Base-by-base conservation (phyloP, 1,139 yeast genomes). In the Pichia sp. region DNA sequence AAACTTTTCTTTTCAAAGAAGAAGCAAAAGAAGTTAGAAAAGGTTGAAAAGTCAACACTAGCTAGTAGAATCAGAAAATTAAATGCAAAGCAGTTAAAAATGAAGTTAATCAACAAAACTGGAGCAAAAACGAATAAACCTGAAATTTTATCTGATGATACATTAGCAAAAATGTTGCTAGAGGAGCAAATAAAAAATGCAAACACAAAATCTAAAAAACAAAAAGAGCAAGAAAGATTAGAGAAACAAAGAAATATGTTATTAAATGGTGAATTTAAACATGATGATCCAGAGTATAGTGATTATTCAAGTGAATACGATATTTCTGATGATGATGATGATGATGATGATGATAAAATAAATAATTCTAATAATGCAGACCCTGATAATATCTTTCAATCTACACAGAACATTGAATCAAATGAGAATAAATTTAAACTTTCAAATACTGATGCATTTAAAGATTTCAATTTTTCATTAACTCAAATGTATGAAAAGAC, bases 401-500 rank as follows among this genome's bases (percentile, higher is more conserved):
- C 36, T 9, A 32, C 36, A 18, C 36, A 32, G 6, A 8, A 18
- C 11, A 18, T 32, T 32, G 36, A 32, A 32, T 32, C 36, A 7
- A 32, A 32, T 32, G 22, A 47, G 26, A 44, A 41, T 13, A 55
- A 40, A 2, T 52, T 53, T 20, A 48, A 51, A 34, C 32, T 52
- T 4, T 43, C 51, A 11, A 40, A 47, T 23, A 42, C 44, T 18
- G 48, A 48, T 36, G 50, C 45, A 9, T 46, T 52, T 16, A 44
- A 50, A 44, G 49, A 48, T 23, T 45, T 55, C 34, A 45, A 53
- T 25, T 41, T 54, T 16, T 51, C 59, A 2, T 40, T 58, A 26
- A 45, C 51, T 6, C 57, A 54, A 20, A 36, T 52, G 12, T 58
- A 53, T 44, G 61, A 53, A 6, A 53, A 56, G 30, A 51, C 62